Percentiles rank a stretch among this genome's conserved stretches.
Evolutionary conservation across 495 filamentous ascomycete genomes (phyloP).

Genomic region (Beverwykella pulmonaria): DNA sequence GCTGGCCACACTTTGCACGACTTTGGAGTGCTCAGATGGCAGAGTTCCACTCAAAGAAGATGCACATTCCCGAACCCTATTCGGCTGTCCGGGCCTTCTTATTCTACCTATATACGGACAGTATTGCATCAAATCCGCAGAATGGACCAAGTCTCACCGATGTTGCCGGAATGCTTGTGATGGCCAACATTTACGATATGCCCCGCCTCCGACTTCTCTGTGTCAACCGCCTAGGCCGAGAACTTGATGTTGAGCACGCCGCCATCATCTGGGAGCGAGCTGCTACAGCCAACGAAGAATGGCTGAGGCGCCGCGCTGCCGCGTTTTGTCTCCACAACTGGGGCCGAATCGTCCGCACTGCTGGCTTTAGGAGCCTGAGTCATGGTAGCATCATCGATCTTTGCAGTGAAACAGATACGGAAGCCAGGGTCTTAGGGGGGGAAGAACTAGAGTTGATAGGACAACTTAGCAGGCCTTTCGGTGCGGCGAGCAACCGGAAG

Average conservation of each 20-base stretch:
- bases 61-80: conserved; percentile 98
- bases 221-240: conserved; percentile 80
- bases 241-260: conserved; percentile 91
- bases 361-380: conserved; percentile 78
- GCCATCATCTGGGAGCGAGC: conserved; percentile 96
- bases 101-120: conserved; percentile 95
- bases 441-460: conserved; percentile 80
- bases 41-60: conserved; percentile 92
- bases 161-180: conserved; percentile 93
- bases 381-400: conserved; percentile 79
- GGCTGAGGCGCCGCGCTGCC: conserved; percentile 84
- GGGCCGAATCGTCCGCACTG: conserved; percentile 89
- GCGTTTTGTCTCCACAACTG: conserved; percentile 88
- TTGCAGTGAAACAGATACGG: conserved; percentile 89
- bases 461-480: conserved; percentile 63
- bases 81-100: conserved; percentile 91
- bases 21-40: conserved; percentile 91
- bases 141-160: conserved; percentile 69
- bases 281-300: conserved; percentile 84
- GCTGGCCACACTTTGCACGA: conserved; percentile 95
- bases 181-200: conserved; percentile 97
- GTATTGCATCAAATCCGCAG: conserved; percentile 67
- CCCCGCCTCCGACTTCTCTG: conserved; percentile 87
- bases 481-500: conserved; percentile 52
- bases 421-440: conserved; percentile 83